Evolutionary conservation across 2,329 filamentous ascomycete genomes (phyloP), one percentile per base, ranked within the genome.

Genomic region (Aspergillus pseudotamarii): DNA sequence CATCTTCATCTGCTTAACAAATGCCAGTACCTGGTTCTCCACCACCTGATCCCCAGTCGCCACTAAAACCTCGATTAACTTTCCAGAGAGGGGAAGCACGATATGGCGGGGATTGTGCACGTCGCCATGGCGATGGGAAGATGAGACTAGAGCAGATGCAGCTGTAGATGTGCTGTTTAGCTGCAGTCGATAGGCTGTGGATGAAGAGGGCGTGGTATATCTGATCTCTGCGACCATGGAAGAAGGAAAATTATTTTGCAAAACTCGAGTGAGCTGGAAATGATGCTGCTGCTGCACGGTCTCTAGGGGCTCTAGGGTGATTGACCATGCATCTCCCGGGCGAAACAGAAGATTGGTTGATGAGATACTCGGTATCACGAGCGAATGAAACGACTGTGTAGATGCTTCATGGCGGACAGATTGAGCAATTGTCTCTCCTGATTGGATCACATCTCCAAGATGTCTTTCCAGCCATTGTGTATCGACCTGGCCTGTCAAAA

Each of bases 1-100:
- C 87, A 89, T 90, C 75, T 89, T 89, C 86, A 89, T 89, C 74
- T 89, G 87, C 73, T 85, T 85, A 23, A 89, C 82, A 21, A 89
- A 85, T 9, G 79, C 84, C 66, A 89, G 77, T 0, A 84, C 75
- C 45, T 88, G 82, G 1, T 85, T 85, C 64, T 83, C 77, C 23
- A 72, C 72, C 0, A 87, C 75, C 8, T 72, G 66, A 63, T 87
- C 83, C 0, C 84, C 85, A 4, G 81, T 80, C 6, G 84, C 80
- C 0, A 89, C 85, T 2, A 86, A 69, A 1, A 89, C 76, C 71
- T 89, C 87, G 1, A 89, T 82, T 30, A 89, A 66, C 63, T 85
- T 87, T 0, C 87, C 88, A 0, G 84, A 81, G 16, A 89, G 82
- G 0, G 86, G 86, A 9, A 89, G 77, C 3, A 83, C 76, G 19